Evolutionary conservation across 208 protist genomes (phyloP), one percentile per base, ranked within the genome.

Genomic region (Trypanosoma avium): DNA sequence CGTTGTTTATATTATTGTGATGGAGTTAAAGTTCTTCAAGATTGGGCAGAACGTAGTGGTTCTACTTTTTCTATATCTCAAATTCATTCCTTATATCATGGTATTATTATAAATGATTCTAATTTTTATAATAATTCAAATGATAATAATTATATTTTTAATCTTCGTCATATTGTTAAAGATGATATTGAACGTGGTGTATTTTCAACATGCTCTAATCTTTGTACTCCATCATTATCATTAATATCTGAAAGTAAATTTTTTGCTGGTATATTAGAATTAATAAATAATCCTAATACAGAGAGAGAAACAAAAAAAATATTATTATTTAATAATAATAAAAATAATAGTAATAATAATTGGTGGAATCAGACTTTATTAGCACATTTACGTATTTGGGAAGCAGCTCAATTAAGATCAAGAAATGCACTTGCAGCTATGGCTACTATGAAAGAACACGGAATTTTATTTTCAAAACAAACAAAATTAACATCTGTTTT

Each of bases 391-490:
- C 56, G 33, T 45, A 67, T 74, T 52, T 68, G 68, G 61, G 29
- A 19, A 12, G 68, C 68, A 38, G 61, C 68, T 21, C 68, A 32
- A 32, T 13, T 30, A 10, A 84, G 82, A 33, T 92, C 89, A 4
- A 40, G 42, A 24, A 73, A 75, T 48, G 89, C 89, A 2, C 71
- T 76, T 2, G 72, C 73, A 10, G 66, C 82, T 0, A 49, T 93
- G 21, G 79, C 83, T 7, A 90, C 83, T 2, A 67, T 91, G 38
- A 68, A 75, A 21, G 82, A 90, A 48, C 77, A 91, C 43, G 86
- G 89, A 29, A 79, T 95, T 8, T 67, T 81, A 17, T 24, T 67
- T 13, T 61, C 64, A 1, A 79, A 85, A 55, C 75, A 84, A 45
- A 38, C 36, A 49, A 82, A 80, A 68, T 67, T 67, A 2, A 60